A percentile compares a stretch with the other conserved stretches of the same genome.
phyloP scores from a whole-genome alignment of 1,284 basidiomycete species.

The Ustilago sp. region DNA sequence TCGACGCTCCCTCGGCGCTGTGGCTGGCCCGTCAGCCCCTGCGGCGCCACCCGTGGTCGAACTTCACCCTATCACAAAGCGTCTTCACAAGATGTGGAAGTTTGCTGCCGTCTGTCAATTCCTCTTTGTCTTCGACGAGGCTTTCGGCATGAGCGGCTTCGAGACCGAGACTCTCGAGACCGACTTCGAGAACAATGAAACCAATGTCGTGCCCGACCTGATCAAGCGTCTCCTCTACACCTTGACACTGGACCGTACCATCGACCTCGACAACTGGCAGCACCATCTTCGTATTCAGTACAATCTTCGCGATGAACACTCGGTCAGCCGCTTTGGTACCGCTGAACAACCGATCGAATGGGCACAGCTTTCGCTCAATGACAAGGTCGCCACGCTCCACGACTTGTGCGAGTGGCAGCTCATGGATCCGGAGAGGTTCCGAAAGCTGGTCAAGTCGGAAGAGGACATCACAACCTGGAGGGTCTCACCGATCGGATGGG shows the following conservation, averaged over 20 bases:
- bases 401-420: constrained; percentile 73
- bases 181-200: constrained; percentile 72
- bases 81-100: constrained; percentile 63
- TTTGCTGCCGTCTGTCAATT: constrained; percentile 69
- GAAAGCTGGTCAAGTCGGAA: constrained; percentile 72
- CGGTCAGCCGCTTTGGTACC: constrained; percentile 50
- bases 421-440: constrained; percentile 72
- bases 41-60: constrained; percentile 27
- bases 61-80: constrained; percentile 50
- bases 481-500: constrained; percentile 87
- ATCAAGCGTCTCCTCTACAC: constrained; percentile 72
- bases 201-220: constrained; percentile 71
- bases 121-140: constrained; percentile 67
- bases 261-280: constrained; percentile 67
- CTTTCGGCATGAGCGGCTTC: constrained; percentile 65
- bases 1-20: constrained; percentile 34
- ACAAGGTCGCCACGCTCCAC: constrained; percentile 70
- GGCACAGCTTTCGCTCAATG: constrained; percentile 71
- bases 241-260: constrained; percentile 72
- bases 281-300: constrained; percentile 52
- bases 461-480: constrained; percentile 72
- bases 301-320: constrained; percentile 42
- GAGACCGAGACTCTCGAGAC: constrained; percentile 70
- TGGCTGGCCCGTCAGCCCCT: constrained; percentile 40
- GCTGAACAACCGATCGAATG: constrained; percentile 67